Evolutionary conservation across 176 grass and related monocot species (phyloP), one percentile per base, ranked within the genome.

Genomic region (Metroxylon sagu): DNA sequence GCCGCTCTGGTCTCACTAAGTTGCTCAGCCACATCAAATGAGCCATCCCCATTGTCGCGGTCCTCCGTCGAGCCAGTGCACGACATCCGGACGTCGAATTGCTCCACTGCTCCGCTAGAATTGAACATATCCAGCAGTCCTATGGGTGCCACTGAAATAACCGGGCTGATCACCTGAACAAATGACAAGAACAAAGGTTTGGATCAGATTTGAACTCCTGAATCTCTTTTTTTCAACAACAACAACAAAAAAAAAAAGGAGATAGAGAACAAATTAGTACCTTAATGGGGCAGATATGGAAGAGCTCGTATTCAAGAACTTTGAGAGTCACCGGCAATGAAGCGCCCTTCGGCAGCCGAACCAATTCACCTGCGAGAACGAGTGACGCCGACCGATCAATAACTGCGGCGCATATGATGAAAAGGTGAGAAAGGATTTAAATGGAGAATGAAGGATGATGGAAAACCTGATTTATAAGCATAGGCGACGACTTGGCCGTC

Each of bases 41-140:
- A 0, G 6, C 25, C 4, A 16, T 14, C 6, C 2, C 39, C 55
- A 25, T 23, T 16, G 14, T 50, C 15, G 2, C 18, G 14, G 1
- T 59, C 57, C 3, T 2, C 69, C 1, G 5, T 14, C 10, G 5
- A 0, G 23, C 12, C 30, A 17, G 17, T 30, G 30, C 60, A 58
- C 0, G 62, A 19, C 2, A 12, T 10, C 0, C 3, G 15, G 19
- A 78, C 67, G 48, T 64, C 43, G 64, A 82, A 87, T 4, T 75
- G 61, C 69, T 96, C 83, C 8, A 96, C 75, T 0, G 87, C 92
- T 59, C 87, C 92, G 12, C 86, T 78, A 27, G 92, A 57, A 61
- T 96, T 96, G 75, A 96, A 90, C 92, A 96, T 96, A 56, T 83
- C 30, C 28, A 96, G 54, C 21, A 96, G 51, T 0, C 92, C 87